Evolutionary conservation across 352 stramenopile species (phyloP), one percentile per base, ranked within the genome.

Genomic region (Aphanomyces astaci): DNA sequence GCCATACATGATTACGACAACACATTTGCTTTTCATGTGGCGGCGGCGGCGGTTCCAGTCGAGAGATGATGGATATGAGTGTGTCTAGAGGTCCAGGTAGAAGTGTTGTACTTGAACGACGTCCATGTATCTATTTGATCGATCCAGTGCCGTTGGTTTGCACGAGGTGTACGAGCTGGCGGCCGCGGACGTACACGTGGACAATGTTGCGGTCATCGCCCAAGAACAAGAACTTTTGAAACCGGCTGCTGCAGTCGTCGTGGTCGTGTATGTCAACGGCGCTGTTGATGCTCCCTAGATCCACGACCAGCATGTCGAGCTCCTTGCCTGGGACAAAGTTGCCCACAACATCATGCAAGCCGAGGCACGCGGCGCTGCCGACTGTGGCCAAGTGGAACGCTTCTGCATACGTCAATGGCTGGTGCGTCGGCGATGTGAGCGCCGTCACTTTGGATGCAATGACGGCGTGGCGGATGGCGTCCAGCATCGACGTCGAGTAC

Each of bases 401-500:
- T 72, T 97, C 87, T 10, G 77, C 82, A 53, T 82, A 92, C 9
- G 78, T 80, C 28, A 94, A 78, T 15, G 53, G 52, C 2, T 74
- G 64, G 24, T 81, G 70, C 40, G 71, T 71, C 10, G 25, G 54
- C 31, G 85, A 78, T 19, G 66, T 71, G 53, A 90, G 88, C 0
- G 85, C 77, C 3, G 88, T 80, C 25, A 94, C 75, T 71, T 94
- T 93, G 53, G 89, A 97, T 0, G 94, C 91, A 36, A 97, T 87
- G 19, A 98, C 85, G 4, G 90, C 82, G 64, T 96, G 84, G 36
- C 95, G 86, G 32, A 96, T 85, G 17, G 90, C 86, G 63, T 97
- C 88, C 9, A 98, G 77, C 83, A 98, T 98, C 36, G 89, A 97
- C n/a, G 88, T 73, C 64, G 86, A 91, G 73, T 98, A 98, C 9